Conservation (phyloP, 1,284 basidiomycete genomes). For the Ceratobasidium sp. region DNA sequence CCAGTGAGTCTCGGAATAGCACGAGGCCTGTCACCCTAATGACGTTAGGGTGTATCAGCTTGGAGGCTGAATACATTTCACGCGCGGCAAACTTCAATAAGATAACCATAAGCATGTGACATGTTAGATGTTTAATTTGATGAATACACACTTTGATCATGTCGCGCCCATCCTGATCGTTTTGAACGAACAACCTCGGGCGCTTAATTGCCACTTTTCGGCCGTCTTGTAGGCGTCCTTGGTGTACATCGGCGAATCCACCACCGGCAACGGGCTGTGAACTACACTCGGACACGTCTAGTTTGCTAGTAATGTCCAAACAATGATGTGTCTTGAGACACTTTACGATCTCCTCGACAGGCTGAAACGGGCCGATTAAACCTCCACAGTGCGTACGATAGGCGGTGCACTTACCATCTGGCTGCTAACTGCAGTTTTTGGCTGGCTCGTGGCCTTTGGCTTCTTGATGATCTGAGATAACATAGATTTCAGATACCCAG, state of each 20-base stretch:
- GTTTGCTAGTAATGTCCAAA: constrained; percentile 6
- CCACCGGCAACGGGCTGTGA: not conserved
- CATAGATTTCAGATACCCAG: not conserved
- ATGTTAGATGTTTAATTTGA: not conserved
- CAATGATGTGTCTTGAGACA: constrained; percentile 1
- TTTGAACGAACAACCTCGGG: not conserved
- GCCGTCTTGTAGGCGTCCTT: not conserved
- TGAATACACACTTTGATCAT: not conserved
- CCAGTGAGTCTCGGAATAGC: not conserved
- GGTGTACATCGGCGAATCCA: constrained; percentile 14
- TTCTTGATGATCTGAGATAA: not conserved
- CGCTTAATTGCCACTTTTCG: constrained; percentile 13
- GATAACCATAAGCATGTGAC: not conserved
- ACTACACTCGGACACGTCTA: not conserved
- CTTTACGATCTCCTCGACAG: not conserved
- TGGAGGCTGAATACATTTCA: constrained; percentile 37
- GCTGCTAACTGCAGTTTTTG: not conserved
- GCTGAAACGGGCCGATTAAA: not conserved
- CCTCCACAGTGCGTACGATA: not conserved
- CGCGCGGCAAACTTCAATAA: constrained; percentile 1
- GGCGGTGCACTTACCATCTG: not conserved
- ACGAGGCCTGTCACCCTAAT: constrained; percentile 14
- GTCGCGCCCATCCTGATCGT: not conserved
- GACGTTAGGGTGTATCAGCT: constrained; percentile 20
- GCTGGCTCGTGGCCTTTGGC: not conserved